Evolutionary conservation across 768 basidiomycete species (phyloP).

Genomic region (Pulveroboletus frians): DNA sequence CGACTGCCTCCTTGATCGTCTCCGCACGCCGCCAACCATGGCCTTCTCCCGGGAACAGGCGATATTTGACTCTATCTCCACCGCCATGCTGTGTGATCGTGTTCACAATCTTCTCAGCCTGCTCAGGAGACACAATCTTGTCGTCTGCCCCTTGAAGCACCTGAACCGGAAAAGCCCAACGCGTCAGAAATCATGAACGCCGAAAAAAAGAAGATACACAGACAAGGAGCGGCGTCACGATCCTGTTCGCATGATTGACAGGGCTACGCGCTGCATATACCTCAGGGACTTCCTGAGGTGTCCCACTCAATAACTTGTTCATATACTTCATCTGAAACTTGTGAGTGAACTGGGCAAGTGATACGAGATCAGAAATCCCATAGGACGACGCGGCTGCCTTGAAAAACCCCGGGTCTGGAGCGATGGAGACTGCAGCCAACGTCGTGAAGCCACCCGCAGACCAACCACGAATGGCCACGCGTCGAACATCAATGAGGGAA

Average conservation of each 20-base stretch:
- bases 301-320: slow-evolving; percentile 60
- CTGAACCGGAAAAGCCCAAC: slow-evolving; percentile 31
- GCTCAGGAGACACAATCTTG: slow-evolving; percentile 61
- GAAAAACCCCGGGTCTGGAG: slow-evolving; percentile 37
- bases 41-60: slow-evolving; percentile 42
- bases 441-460: slow-evolving; percentile 73
- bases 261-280: slow-evolving; percentile 60
- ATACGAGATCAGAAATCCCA: slow-evolving; percentile 61
- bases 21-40: slow-evolving; percentile 37
- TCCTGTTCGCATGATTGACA: slow-evolving; percentile 54
- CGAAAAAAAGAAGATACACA: slow-evolving; percentile 11
- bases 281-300: slow-evolving; percentile 45
- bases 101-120: slow-evolving; percentile 40
- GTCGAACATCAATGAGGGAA: slow-evolving; percentile 56
- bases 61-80: slow-evolving; percentile 30
- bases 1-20: slow-evolving; percentile 33
- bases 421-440: slow-evolving; percentile 43
- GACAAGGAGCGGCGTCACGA: slow-evolving; percentile 60
- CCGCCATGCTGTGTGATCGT: slow-evolving; percentile 20
- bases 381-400: slow-evolving; percentile 64
- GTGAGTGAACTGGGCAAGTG: slow-evolving; percentile 59
- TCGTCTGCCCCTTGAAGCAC: slow-evolving; percentile 66
- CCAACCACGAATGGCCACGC: slow-evolving; percentile 64
- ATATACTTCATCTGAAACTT: slow-evolving; percentile 64
- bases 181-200: not conserved